phyloP scores from a whole-genome alignment of 352 stramenopile genomes.

The Pythium phragmitis region DNA sequence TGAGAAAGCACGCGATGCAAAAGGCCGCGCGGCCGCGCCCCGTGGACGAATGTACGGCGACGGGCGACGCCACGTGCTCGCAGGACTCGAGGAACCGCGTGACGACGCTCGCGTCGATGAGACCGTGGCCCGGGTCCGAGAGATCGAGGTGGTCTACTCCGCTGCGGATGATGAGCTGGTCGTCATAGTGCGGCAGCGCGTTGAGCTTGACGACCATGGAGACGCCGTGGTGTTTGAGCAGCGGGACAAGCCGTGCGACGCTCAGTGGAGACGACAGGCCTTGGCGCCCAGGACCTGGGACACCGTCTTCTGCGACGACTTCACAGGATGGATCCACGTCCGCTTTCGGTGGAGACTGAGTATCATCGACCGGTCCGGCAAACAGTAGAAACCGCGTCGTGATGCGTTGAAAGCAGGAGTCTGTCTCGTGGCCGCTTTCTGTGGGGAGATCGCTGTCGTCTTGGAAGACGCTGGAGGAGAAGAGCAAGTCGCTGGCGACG shows the following conservation, averaged over 20 bases:
- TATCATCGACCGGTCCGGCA: constrained; percentile 13
- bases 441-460: neutral
- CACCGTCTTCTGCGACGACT: too few relatives aligned
- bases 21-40: constrained; percentile 90
- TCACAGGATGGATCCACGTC: too few relatives aligned
- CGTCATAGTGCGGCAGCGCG: constrained; percentile 89
- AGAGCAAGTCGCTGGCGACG: constrained; percentile 19
- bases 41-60: constrained; percentile 84
- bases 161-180: constrained; percentile 65
- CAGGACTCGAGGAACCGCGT: constrained; percentile 85
- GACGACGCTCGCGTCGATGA: constrained; percentile 65
- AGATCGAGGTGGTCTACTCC: constrained; percentile 92
- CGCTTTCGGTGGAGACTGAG: neutral
- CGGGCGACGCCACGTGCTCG: constrained; percentile 52
- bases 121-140: constrained; percentile 54
- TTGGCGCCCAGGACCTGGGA: too few relatives aligned
- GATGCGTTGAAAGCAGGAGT: constrained; percentile 9
- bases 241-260: constrained; percentile 17
- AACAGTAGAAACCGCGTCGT: constrained; percentile 32
- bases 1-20: constrained; percentile 97
- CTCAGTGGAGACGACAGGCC: neutral
- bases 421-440: neutral
- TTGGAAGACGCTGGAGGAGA: constrained; percentile 1
- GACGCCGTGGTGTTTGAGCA: constrained; percentile 64
- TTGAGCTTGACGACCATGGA: constrained; percentile 93